Percentiles rank a stretch among this genome's conserved stretches.
These are phyloP conservation scores for Metschnikowia anglica DNA, from an alignment of 805 yeast genomes.

Conservation along the genomic window DNA sequence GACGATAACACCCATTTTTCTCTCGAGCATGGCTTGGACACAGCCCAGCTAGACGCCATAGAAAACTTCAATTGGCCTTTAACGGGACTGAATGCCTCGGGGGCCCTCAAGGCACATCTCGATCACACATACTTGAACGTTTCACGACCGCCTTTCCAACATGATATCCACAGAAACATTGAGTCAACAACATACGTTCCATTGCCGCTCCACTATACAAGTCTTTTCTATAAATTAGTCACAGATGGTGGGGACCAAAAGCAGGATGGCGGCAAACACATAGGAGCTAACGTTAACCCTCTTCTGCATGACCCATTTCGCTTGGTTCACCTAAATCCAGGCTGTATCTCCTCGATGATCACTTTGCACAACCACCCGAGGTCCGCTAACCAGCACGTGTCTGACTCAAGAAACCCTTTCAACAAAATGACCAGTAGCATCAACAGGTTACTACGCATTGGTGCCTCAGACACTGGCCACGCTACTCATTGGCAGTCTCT, in stretches of 20 bases:
- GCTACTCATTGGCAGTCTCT: slow-evolving; percentile 7
- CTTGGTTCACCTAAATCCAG: slow-evolving; percentile 54
- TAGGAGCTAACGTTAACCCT: slow-evolving; percentile 57
- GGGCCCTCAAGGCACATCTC: slow-evolving; percentile 22
- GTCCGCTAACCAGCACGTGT: slow-evolving; percentile 9
- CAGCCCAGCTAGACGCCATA: slow-evolving; percentile 10
- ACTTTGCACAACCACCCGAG: slow-evolving; percentile 10
- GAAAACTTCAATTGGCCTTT: slow-evolving; percentile 30
- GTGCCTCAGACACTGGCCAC: slow-evolving; percentile 6
- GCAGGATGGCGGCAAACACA: slow-evolving; percentile 40
- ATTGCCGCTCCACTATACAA: slow-evolving; percentile 49
- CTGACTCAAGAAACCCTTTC: slow-evolving; percentile 27
- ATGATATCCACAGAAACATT: slow-evolving; percentile 23
- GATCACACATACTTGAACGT: slow-evolving; percentile 33
- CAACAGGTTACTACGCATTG: slow-evolving; percentile 27
- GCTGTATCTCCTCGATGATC: slow-evolving; percentile 39
- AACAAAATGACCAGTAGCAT: slow-evolving; percentile 35
- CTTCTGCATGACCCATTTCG: slow-evolving; percentile 52
- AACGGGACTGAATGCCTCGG: slow-evolving; percentile 15
- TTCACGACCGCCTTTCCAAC: slow-evolving; percentile 35
- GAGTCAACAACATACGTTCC: slow-evolving; percentile 56
- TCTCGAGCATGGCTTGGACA: slow-evolving; percentile 19
- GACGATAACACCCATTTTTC: slow-evolving; percentile 37
- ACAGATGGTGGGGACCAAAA: slow-evolving; percentile 37
- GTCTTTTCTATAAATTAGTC: slow-evolving; percentile 36